A percentile compares a stretch with the other conserved stretches of the same genome.
These are phyloP conservation scores for Populus ilicifolia DNA, from an alignment of 345 rosid species.

Conservation along the genomic window DNA sequence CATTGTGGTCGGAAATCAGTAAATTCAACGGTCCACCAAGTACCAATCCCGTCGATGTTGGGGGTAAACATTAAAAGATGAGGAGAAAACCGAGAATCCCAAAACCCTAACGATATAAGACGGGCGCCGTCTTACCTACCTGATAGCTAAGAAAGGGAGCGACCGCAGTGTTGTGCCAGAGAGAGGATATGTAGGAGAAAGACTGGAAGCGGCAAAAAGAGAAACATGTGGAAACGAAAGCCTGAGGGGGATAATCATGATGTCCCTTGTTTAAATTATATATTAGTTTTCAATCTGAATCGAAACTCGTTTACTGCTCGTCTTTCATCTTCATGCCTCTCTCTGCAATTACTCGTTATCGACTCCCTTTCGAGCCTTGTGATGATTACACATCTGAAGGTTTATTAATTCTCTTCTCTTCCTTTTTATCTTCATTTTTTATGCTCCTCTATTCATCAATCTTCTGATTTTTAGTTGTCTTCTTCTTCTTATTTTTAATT, in stretches of 20 bases:
- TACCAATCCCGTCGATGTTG: not conserved
- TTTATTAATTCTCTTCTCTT: not conserved
- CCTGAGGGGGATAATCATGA: not conserved
- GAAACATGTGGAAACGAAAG: not conserved
- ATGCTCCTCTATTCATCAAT: too few species aligned
- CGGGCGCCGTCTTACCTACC: not conserved
- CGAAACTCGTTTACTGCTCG: not conserved
- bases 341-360: not conserved
- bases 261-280: not conserved
- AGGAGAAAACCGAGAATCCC: not conserved
- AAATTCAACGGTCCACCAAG: too few species aligned
- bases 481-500: too few species aligned
- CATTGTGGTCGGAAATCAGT: too few species aligned
- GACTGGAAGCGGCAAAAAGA: not conserved
- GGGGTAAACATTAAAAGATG: not conserved
- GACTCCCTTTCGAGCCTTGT: not conserved
- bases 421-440: too few species aligned
- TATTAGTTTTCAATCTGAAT: not conserved
- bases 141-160: not conserved
- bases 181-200: not conserved
- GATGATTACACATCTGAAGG: not conserved
- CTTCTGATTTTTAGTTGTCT: too few species aligned
- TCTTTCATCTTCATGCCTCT: not conserved
- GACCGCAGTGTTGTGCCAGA: not conserved
- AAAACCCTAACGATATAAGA: not conserved